Evolutionary conservation across 2,329 filamentous ascomycete genomes (phyloP), one percentile per base, ranked within the genome.

Genomic region (Penicillium sp.): DNA sequence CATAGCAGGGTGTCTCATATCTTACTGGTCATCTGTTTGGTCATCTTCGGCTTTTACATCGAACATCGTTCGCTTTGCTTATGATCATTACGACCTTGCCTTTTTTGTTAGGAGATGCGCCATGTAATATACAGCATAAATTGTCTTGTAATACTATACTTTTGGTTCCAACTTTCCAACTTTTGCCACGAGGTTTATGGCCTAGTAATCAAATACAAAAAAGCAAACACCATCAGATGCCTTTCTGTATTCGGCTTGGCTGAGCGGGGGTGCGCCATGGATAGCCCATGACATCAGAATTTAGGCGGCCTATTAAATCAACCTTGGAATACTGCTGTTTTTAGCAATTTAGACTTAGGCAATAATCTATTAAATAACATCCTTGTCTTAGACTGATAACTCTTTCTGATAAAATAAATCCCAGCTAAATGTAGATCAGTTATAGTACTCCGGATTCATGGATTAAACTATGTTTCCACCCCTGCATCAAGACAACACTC

Each of bases 1-100:
- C 51, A 53, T 55, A 55, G 42, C 53, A 52, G 41, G 53, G 53
- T 43, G 53, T 52, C 43, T 21, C 31, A 1, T 51, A 14, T 51
- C 32, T 38, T 42, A 38, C 50, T 38, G 9, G 21, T 53, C 40
- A 22, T 44, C 24, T 46, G 44, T 50, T 34, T 32, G 18, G 13
- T 45, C 34, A 4, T 22, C 44, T 44, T 45, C 11, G 45, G 39
- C 31, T 16, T 48, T 40, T n/a, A 5, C 21, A 5, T 13, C 3
- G n/a, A 9, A 36, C 4, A 14, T 29, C 18, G 10, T 24, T 5
- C 22, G 32, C n/a, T 43, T n/a, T 49, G 22, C 10, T 5, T 22
- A 38, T 14, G 16, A 22, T 39, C 24, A 31, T 39, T 21, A 11
- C 18, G 16, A 14, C 5, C 24, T 13, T 21, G 5, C 31, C 34